Conservation (phyloP, 495 filamentous ascomycete species). For the Jackrogersella minutella region DNA sequence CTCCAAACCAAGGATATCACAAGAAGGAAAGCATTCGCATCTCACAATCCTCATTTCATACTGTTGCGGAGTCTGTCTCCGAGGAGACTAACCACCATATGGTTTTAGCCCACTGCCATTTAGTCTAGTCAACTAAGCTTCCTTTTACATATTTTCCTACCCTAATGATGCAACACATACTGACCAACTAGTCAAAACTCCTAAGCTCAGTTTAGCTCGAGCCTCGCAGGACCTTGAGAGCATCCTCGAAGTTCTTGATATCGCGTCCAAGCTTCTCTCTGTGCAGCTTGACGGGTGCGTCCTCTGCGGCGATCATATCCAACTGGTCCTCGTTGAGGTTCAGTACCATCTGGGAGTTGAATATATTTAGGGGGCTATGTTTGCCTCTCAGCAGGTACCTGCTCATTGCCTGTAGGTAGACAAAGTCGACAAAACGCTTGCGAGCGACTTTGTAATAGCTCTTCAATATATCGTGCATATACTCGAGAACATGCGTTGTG, state of each 20-base stretch:
- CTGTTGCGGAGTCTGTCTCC: too few species aligned
- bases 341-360: conserved; percentile 32
- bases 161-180: too few species aligned
- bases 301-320: conserved; percentile 40
- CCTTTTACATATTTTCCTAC: too few species aligned
- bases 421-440: conserved; percentile 64
- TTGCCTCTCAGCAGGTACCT: conserved; percentile 45
- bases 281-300: conserved; percentile 32
- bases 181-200: too few species aligned
- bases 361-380: conserved; percentile 32
- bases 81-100: too few species aligned
- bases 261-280: conserved; percentile 43
- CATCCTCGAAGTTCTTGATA: conserved; percentile 37
- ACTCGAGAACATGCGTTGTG: conserved; percentile 52
- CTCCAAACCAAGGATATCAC: neutral
- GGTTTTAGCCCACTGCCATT: too few species aligned
- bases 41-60: too few species aligned
- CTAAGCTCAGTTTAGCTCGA: neutral
- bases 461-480: conserved; percentile 65
- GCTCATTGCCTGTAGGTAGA: conserved; percentile 53
- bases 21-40: neutral
- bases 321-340: conserved; percentile 37
- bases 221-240: conserved; percentile 39
- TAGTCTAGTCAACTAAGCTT: too few species aligned
- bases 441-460: conserved; percentile 68